Base-by-base conservation (phyloP, 2,329 filamentous ascomycete species). In the Penicillium sp. region DNA sequence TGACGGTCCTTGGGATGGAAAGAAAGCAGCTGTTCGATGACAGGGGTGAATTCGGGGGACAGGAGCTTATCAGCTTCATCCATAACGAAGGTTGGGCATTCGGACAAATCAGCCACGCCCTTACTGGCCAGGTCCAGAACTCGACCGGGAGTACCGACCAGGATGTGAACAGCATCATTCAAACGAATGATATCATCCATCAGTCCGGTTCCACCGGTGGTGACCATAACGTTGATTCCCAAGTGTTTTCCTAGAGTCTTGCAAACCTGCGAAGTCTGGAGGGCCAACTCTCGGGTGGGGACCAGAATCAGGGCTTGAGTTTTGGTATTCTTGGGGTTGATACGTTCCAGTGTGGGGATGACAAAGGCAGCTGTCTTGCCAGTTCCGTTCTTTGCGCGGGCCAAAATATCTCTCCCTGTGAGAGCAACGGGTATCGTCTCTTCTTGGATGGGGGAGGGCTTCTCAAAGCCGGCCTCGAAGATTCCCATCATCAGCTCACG, bases 51-150 rank as follows among this genome's bases (percentile, higher is more conserved):
- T 73, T 99, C 94, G 55, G 91, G 86, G 6, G 94, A 99, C 47
- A 99, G 84, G 57, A 99, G 87, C 81, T 99, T 99, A 77, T 99
- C 94, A 51, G 94, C 94, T 76, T 99, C 94, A 70, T 99, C 94
- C 94, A 99, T 99, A 78, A 99, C 91, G 73, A 99, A 99, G 71
- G 95, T 97, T 67, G 92, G 89, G 73, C 94, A 97, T 77, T 95
- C 89, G 67, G 92, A 95, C 46, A 99, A 84, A 76, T 99, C 94
- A 60, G 94, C 94, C 56, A 99, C 92, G 62, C 90, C 92, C 80
- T 99, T 97, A 74, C 92, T 92, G 55, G 94, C 93, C 65, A 99
- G 80, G 79, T 99, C 94, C 60, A 97, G 85, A 67, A 99, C 97
- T 81, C 94, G 87, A 62, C 94, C 94, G 29, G 94, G 94, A 52